A percentile compares a stretch with the other conserved stretches of the same genome.
Conservation (phyloP, 177 flowering plant genomes). For the Vitis hybrid region DNA sequence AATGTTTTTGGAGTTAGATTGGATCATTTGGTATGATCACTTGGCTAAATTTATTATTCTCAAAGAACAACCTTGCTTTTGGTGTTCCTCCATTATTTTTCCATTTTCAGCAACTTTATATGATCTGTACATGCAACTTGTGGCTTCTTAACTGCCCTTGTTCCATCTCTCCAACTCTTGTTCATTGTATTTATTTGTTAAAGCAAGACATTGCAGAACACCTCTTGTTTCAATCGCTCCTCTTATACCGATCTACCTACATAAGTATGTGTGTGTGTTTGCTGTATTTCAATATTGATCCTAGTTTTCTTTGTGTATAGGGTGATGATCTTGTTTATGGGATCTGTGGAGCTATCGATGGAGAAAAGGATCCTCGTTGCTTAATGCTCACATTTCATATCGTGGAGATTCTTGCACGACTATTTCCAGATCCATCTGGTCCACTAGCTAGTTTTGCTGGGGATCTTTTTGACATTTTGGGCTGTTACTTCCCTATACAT, state of each 20-base stretch:
- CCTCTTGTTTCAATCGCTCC: too few relatives aligned
- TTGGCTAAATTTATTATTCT: neutral
- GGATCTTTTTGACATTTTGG: slow-evolving; percentile 74
- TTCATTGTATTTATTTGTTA: too few relatives aligned
- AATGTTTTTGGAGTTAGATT: neutral
- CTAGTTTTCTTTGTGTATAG: slow-evolving; percentile 33
- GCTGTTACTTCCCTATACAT: slow-evolving; percentile 91
- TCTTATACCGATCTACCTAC: too few relatives aligned
- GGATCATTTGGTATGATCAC: neutral
- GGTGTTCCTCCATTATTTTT: too few relatives aligned
- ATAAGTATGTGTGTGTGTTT: too few relatives aligned
- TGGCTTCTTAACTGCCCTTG: too few relatives aligned
- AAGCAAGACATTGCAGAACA: too few relatives aligned
- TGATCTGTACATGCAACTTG: too few relatives aligned
- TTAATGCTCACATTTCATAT: slow-evolving; percentile 73
- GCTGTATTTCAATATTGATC: neutral
- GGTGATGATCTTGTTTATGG: slow-evolving; percentile 75
- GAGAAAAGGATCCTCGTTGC: slow-evolving; percentile 93
- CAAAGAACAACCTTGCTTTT: too few relatives aligned
- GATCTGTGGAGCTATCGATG: slow-evolving; percentile 85
- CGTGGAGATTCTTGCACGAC: slow-evolving; percentile 53
- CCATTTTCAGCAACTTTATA: too few relatives aligned
- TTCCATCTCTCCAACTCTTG: too few relatives aligned
- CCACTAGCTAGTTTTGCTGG: slow-evolving; percentile 56
- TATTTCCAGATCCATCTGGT: slow-evolving; percentile 71